These are phyloP conservation scores for Naganishia antarctica DNA, from an alignment of 768 basidiomycete genomes.

Conservation along the genomic window DNA sequence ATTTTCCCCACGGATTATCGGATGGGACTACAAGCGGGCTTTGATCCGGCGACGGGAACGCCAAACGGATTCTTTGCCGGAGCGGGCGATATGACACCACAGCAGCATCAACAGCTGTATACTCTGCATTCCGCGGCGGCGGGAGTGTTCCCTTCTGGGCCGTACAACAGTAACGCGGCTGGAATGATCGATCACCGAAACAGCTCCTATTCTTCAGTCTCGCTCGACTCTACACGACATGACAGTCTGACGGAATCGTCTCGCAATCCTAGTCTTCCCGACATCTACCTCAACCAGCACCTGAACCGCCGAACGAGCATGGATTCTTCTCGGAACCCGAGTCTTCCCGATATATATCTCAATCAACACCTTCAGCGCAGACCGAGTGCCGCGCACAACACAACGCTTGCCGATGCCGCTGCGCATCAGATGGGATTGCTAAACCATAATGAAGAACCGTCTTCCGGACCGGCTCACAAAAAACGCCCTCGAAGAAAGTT, in stretches of 20 bases:
- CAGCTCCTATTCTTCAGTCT: slow-evolving; percentile 22
- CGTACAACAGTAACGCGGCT: slow-evolving; percentile 10
- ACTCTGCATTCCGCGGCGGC: slow-evolving; percentile 8
- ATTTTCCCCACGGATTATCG: slow-evolving; percentile 12
- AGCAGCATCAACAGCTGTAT: slow-evolving; percentile 17
- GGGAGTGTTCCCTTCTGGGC: slow-evolving; percentile 1
- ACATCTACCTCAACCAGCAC: slow-evolving; percentile 10
- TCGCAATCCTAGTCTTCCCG: slow-evolving; percentile 12
- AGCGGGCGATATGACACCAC: slow-evolving; percentile 8
- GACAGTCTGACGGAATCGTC: slow-evolving; percentile 17
- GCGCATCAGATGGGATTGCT: slow-evolving; percentile 7
- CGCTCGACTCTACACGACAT: slow-evolving; percentile 10
- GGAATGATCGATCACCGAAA: slow-evolving; percentile 18
- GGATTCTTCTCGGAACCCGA: slow-evolving; percentile 2
- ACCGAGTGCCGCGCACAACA: neutral
- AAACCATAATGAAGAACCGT: slow-evolving; percentile 13
- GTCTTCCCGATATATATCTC: slow-evolving; percentile 7
- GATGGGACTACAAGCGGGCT: neutral
- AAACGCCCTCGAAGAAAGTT: slow-evolving; percentile 51
- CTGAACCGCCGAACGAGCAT: neutral
- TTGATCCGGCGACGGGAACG: slow-evolving; percentile 2
- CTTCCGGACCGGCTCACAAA: slow-evolving; percentile 38
- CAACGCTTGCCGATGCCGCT: slow-evolving; percentile 14
- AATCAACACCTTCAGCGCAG: slow-evolving; percentile 7
- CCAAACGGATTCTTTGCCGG: slow-evolving; percentile 10